phyloP scores from a whole-genome alignment of 257 asterid species.

The Plantago elongata region DNA sequence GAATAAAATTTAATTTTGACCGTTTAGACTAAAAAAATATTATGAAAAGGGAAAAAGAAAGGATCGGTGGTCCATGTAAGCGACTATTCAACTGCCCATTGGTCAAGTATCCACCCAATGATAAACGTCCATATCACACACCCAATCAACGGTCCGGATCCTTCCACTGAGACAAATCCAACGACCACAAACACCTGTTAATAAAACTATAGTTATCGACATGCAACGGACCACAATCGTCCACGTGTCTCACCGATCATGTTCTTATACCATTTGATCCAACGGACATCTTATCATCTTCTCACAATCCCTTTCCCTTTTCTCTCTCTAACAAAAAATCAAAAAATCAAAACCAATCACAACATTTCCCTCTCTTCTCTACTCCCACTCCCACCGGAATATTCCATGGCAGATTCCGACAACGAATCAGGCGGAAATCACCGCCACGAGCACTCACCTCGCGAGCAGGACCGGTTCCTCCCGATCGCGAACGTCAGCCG shows the following conservation, averaged over 20 bases:
- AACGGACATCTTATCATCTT: constrained; percentile 44
- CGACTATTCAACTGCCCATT: constrained; percentile 22
- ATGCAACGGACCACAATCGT: constrained; percentile 33
- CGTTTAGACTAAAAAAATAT: too few species aligned
- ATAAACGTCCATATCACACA: constrained; percentile 38
- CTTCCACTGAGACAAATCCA: constrained; percentile 39
- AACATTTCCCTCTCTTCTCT: neutral
- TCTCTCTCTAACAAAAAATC: neutral
- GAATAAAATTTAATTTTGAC: too few species aligned
- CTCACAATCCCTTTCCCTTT: constrained; percentile 1
- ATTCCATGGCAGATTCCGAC: constrained; percentile 72
- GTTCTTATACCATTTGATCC: constrained; percentile 54
- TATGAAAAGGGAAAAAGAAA: too few species aligned
- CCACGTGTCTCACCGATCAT: constrained; percentile 52
- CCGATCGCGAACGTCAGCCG: constrained; percentile 71
- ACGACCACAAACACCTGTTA: constrained; percentile 25
- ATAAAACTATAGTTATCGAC: constrained; percentile 38
- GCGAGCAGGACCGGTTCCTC: constrained; percentile 64
- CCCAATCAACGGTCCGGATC: constrained; percentile 39
- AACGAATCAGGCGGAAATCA: constrained; percentile 83
- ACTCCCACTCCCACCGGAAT: too few species aligned
- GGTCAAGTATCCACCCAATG: constrained; percentile 20
- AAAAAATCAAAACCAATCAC: neutral
- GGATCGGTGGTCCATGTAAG: constrained; percentile 19
- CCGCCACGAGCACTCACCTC: constrained; percentile 37